Evolutionary conservation across 345 rosid species (phyloP).

Genomic region (Turnera subulata): DNA sequence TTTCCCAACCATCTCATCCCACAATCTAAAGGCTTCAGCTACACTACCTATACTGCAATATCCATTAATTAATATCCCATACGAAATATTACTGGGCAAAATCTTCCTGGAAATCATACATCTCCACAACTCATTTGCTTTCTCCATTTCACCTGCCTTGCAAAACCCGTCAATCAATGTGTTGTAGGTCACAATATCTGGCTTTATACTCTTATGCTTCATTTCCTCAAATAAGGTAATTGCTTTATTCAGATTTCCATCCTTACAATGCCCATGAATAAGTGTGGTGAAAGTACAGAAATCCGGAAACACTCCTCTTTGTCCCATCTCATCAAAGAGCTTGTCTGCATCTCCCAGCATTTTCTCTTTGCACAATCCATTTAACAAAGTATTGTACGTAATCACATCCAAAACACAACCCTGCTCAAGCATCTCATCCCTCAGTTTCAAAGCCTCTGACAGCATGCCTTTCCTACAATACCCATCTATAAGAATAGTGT

Average conservation of each 20-base stretch:
- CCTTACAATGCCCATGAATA: conserved; percentile 73
- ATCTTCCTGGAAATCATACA: conserved; percentile 49
- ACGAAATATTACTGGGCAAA: conserved; percentile 56
- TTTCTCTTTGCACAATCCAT: conserved; percentile 69
- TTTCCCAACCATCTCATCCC: conserved; percentile 69
- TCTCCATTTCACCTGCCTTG: conserved; percentile 58
- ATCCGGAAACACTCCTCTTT: conserved; percentile 61
- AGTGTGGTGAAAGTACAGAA: conserved; percentile 70
- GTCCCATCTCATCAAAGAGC: conserved; percentile 58
- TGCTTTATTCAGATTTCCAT: conserved; percentile 59
- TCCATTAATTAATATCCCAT: conserved; percentile 61
- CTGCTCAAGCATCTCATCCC: conserved; percentile 64
- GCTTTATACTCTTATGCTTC: conserved; percentile 54
- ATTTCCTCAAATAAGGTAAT: conserved; percentile 47
- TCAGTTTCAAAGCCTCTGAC: conserved; percentile 52
- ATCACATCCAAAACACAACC: conserved; percentile 75
- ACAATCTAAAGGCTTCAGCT: conserved; percentile 55
- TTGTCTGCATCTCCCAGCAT: conserved; percentile 64
- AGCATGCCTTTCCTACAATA: conserved; percentile 55
- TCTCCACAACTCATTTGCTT: conserved; percentile 55
- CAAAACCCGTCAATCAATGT: conserved; percentile 77
- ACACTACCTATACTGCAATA: conserved; percentile 54
- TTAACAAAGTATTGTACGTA: conserved; percentile 62
- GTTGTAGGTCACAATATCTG: conserved; percentile 76
- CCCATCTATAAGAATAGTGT: conserved; percentile 74